phyloP scores from a whole-genome alignment of 2,329 filamentous ascomycete genomes.

The Colletotrichum cuscutae region DNA sequence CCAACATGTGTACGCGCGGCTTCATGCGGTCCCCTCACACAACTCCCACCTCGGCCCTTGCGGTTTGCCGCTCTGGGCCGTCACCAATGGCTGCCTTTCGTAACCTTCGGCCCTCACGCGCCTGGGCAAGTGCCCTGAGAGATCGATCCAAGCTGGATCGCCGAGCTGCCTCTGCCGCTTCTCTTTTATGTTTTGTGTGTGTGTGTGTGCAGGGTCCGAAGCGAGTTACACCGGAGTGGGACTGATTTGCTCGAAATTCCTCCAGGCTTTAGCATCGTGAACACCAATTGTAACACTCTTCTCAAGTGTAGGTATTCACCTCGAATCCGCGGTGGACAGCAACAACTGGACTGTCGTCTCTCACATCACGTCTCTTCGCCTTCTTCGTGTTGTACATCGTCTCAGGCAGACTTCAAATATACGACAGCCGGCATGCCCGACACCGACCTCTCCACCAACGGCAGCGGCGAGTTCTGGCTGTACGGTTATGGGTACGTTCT shows the following conservation, averaged over 20 bases:
- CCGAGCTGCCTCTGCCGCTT: neutral
- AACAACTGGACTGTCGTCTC: neutral
- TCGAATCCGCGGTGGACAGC: neutral
- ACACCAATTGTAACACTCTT: neutral
- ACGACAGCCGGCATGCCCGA: conserved; percentile 48
- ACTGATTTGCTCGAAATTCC: conserved; percentile 9
- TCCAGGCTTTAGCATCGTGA: neutral
- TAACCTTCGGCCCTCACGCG: neutral
- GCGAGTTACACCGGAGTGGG: neutral
- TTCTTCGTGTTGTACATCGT: neutral
- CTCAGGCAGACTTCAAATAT: neutral
- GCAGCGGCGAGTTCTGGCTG: conserved; percentile 83
- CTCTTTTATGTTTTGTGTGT: neutral
- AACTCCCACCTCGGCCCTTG: conserved; percentile 12
- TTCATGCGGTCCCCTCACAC: conserved; percentile 1
- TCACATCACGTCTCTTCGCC: neutral
- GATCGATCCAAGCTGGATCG: conserved; percentile 17
- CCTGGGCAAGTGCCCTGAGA: conserved; percentile 20
- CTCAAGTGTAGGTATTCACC: neutral
- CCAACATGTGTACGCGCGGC: conserved; percentile 8
- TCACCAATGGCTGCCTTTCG: conserved; percentile 6
- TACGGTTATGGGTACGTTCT: conserved; percentile 90
- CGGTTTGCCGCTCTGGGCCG: conserved; percentile 14
- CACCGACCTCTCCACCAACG: conserved; percentile 43
- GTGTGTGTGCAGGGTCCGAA: neutral